A percentile compares a stretch with the other conserved stretches of the same genome.
phyloP scores from a whole-genome alignment of 805 yeast species.

The Kluyveromyces dobzhanskii region DNA sequence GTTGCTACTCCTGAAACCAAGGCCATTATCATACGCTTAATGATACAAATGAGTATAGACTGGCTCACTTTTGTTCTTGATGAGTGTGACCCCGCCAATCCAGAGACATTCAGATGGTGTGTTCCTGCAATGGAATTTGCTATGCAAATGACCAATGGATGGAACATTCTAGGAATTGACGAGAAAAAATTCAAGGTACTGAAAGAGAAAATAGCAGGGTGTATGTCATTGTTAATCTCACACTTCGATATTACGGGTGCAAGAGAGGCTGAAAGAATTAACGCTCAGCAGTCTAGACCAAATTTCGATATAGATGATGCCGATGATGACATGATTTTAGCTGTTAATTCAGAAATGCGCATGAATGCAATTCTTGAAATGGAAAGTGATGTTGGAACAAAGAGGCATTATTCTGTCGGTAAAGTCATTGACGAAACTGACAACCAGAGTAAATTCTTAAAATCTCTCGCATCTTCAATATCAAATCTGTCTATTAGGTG shows the following conservation, averaged over 20 bases:
- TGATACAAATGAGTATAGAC: conserved; percentile 69
- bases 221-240: conserved; percentile 86
- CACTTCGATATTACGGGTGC: conserved; percentile 99
- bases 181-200: conserved; percentile 67
- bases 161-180: conserved; percentile 72
- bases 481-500: conserved; percentile 89
- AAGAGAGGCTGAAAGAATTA: conserved; percentile 46
- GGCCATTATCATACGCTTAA: conserved; percentile 57
- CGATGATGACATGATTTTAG: conserved; percentile 45
- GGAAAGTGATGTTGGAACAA: conserved; percentile 40
- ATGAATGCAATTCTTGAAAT: conserved; percentile 55
- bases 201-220: conserved; percentile 80
- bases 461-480: conserved; percentile 80
- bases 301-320: conserved; percentile 33
- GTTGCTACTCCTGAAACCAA: conserved; percentile 49
- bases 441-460: conserved; percentile 77
- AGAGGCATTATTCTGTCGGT: conserved; percentile 53
- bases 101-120: conserved; percentile 91
- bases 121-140: conserved; percentile 93
- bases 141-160: conserved; percentile 87
- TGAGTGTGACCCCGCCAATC: conserved; percentile 89
- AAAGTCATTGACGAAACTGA: conserved; percentile 83
- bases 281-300: conserved; percentile 24
- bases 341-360: conserved; percentile 57
- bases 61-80: conserved; percentile 93